Evolutionary conservation across 2,329 filamentous ascomycete genomes (phyloP).

Genomic region (Diplodia mutila): DNA sequence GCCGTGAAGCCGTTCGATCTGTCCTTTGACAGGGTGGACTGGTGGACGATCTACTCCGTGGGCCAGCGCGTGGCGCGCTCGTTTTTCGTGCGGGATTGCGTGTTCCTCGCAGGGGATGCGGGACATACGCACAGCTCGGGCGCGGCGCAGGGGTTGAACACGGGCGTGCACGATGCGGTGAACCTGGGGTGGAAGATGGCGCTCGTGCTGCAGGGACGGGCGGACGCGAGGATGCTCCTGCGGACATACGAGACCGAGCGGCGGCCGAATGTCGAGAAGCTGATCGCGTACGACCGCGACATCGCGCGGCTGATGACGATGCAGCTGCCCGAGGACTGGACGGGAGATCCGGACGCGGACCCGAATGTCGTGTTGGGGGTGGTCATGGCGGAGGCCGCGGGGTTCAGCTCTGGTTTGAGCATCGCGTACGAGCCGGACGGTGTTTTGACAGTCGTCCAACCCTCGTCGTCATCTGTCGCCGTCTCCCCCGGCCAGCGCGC

Average conservation of each 20-base stretch:
- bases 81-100: conserved; percentile 46
- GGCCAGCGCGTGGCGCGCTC: conserved; percentile 46
- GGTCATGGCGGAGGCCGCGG: conserved; percentile 36
- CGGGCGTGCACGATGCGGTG: conserved; percentile 57
- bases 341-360: conserved; percentile 35
- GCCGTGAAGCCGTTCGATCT: conserved; percentile 47
- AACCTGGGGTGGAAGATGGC: conserved; percentile 62
- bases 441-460: conserved; percentile 33
- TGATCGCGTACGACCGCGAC: conserved; percentile 45
- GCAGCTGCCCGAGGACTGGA: conserved; percentile 42
- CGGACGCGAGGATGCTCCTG: conserved; percentile 49
- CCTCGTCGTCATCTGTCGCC: conserved; percentile 22
- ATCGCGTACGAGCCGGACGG: conserved; percentile 42
- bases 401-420: conserved; percentile 39
- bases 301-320: conserved; percentile 41
- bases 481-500: conserved; percentile 47
- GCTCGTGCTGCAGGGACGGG: conserved; percentile 47
- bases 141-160: conserved; percentile 64
- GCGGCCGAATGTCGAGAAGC: conserved; percentile 49
- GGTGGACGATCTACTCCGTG: conserved; percentile 51
- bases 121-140: conserved; percentile 61
- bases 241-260: conserved; percentile 56
- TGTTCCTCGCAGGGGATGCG: conserved; percentile 62
- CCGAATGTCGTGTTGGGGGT: conserved; percentile 35
- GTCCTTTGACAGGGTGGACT: conserved; percentile 46